Conservation (phyloP, 192 early-diverging fungal genomes). For the Umbelopsis isabellina region DNA sequence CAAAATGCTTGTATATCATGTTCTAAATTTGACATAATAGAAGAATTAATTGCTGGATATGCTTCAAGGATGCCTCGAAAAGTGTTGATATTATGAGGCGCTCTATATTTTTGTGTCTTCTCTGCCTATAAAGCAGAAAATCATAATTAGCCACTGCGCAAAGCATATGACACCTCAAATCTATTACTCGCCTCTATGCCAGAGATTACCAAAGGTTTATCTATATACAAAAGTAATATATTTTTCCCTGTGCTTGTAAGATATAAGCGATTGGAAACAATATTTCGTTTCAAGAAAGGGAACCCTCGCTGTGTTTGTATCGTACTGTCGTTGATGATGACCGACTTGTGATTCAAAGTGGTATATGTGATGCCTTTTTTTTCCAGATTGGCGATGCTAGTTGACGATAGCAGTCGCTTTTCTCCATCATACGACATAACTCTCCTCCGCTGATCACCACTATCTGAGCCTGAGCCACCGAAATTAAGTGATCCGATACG, state of each 20-base stretch:
- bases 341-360: slow-evolving; percentile 19
- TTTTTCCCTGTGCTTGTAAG: slow-evolving; percentile 4
- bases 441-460: slow-evolving; percentile 2
- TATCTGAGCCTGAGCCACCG: background rate
- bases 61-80: slow-evolving; percentile 21
- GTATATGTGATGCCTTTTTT: slow-evolving; percentile 18
- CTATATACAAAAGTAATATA: slow-evolving; percentile 23
- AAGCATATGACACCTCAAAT: no score
- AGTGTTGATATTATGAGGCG: background rate
- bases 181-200: background rate
- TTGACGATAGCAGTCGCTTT: background rate
- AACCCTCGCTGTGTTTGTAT: slow-evolving; percentile 18
- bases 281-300: slow-evolving; percentile 5
- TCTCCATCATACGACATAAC: background rate
- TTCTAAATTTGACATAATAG: background rate
- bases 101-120: background rate
- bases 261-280: slow-evolving; percentile 13
- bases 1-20: slow-evolving; percentile 18
- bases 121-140: no score
- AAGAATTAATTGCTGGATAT: slow-evolving; percentile 9
- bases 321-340: slow-evolving; percentile 5
- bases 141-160: no score
- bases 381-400: background rate
- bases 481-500: slow-evolving; percentile 14
- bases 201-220: background rate